Evolutionary conservation across 2,329 filamentous ascomycete species (phyloP), one percentile per base, ranked within the genome.

Genomic region (Myriosclerotinia scirpicola): DNA sequence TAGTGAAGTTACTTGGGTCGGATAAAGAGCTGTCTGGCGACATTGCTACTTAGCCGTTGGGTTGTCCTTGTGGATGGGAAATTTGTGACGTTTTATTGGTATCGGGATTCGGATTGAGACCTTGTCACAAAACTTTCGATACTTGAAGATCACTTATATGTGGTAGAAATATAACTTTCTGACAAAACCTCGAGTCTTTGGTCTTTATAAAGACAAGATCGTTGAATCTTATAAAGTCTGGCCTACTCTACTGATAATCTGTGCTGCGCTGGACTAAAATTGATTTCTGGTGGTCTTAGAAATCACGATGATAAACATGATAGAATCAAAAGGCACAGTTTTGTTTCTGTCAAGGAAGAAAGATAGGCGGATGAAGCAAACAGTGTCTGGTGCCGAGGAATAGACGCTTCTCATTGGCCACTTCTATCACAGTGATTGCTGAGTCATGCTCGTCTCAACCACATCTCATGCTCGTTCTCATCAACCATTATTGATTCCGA

Each of bases 371-470:
- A n/a, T 17, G 3, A 30, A 36, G 15, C 9, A 42, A 40, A 26
- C 26, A 3, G 20, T 36, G 34, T 30, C 50, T 22, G 38, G 56
- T 26, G 56, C 30, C n/a, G 7, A 12, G 2, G 5, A 2, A 38
- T 60, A 14, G n/a, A 40, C 17, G 44, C 30, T 14, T 50, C n/a
- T 38, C 30, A 60, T 60, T 60, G 58, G 58, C 14, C 44, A 60
- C 58, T 60, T 60, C 58, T 60, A 60, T 60, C 58, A 50, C 58
- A 60, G 7, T 38, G 44, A 12, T 36, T 50, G 44, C 44, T 60
- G n/a, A 60, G 58, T 60, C 58, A 50, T 60, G 0, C 6, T 11
- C 12, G 2, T 4, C 2, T 38, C 58, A 26, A 60, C 42, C 11
- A 48, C 56, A 50, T 20, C 40, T 6, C n/a, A 4, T 6, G 2